These are phyloP conservation scores for Paecilomyces sp. DNA, from an alignment of 2,329 filamentous ascomycete genomes.

Conservation along the genomic window DNA sequence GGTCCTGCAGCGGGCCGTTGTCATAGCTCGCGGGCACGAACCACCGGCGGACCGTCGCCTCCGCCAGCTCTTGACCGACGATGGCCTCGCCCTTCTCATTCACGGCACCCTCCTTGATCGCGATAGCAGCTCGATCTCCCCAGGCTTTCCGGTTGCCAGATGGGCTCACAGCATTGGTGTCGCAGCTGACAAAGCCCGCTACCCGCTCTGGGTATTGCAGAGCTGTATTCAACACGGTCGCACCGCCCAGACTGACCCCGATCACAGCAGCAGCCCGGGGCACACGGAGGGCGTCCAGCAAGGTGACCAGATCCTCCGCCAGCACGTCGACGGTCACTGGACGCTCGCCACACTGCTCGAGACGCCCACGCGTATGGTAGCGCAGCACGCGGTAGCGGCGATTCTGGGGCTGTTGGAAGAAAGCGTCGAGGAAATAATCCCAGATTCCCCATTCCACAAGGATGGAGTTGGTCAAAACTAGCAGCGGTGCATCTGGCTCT, in stretches of 20 bases:
- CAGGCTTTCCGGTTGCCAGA: slow-evolving; percentile 70
- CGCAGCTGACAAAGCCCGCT: slow-evolving; percentile 61
- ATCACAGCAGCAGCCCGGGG: slow-evolving; percentile 59
- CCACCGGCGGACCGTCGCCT: slow-evolving; percentile 68
- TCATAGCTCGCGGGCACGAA: slow-evolving; percentile 58
- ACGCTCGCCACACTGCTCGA: slow-evolving; percentile 32
- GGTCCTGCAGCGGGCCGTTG: slow-evolving; percentile 38
- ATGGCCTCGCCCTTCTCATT: slow-evolving; percentile 46
- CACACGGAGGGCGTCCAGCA: slow-evolving; percentile 65
- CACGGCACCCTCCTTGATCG: slow-evolving; percentile 47
- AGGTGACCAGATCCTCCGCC: slow-evolving; percentile 52
- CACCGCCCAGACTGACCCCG: slow-evolving; percentile 76
- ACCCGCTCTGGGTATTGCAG: slow-evolving; percentile 58
- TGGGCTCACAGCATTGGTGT: slow-evolving; percentile 69
- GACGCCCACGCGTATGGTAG: slow-evolving; percentile 68
- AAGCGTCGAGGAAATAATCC: slow-evolving; percentile 62
- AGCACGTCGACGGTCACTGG: slow-evolving; percentile 37
- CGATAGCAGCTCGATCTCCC: slow-evolving; percentile 66
- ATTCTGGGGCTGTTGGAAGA: slow-evolving; percentile 48
- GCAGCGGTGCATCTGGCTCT: slow-evolving; percentile 58
- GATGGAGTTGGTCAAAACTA: slow-evolving; percentile 74
- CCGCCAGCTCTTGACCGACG: slow-evolving; percentile 58
- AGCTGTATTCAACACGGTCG: slow-evolving; percentile 66
- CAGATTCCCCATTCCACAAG: slow-evolving; percentile 74
- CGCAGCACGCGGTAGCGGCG: slow-evolving; percentile 64